phyloP scores from a whole-genome alignment of 331 rosid genomes.

The Malus hybrid region DNA sequence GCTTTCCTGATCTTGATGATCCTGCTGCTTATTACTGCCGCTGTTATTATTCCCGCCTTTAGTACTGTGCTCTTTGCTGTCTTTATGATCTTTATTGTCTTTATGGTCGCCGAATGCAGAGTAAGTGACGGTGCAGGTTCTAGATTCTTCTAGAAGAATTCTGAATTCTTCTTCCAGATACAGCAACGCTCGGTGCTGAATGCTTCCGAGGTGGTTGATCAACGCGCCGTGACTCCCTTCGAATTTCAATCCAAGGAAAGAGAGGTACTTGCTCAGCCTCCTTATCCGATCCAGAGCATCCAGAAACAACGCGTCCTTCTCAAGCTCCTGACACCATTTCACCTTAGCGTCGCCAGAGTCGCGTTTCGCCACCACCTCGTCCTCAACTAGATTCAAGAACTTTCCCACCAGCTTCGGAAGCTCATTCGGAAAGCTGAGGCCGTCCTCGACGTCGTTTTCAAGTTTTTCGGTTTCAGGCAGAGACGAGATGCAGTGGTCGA shows the following conservation, averaged over 20 bases:
- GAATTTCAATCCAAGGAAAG: slow-evolving; percentile 3
- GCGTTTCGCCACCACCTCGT: slow-evolving; percentile 17
- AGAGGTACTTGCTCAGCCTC: slow-evolving; percentile 21
- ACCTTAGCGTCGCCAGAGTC: slow-evolving; percentile 14
- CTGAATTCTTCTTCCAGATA: slow-evolving; percentile 69
- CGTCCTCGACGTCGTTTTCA: neutral
- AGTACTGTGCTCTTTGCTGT: neutral
- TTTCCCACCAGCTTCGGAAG: slow-evolving; percentile 28
- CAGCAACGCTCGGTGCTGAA: slow-evolving; percentile 50
- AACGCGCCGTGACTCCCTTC: slow-evolving; percentile 22
- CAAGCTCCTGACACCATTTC: slow-evolving; percentile 26
- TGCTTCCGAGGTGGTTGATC: slow-evolving; percentile 36
- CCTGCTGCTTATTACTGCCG: slow-evolving; percentile 17
- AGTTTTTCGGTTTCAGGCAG: neutral
- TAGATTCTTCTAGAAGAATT: slow-evolving; percentile 42
- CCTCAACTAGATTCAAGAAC: slow-evolving; percentile 43
- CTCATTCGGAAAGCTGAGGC: neutral
- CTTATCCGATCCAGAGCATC: slow-evolving; percentile 39
- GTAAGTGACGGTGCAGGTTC: slow-evolving; percentile 14
- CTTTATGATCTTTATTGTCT: neutral
- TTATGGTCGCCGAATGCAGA: neutral
- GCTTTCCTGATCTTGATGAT: slow-evolving; percentile 27
- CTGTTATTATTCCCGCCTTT: neutral
- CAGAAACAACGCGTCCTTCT: slow-evolving; percentile 38
- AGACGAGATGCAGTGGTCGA: neutral